These are phyloP conservation scores for Aspergillus campestris DNA, from an alignment of 495 filamentous ascomycete genomes.

Conservation along the genomic window DNA sequence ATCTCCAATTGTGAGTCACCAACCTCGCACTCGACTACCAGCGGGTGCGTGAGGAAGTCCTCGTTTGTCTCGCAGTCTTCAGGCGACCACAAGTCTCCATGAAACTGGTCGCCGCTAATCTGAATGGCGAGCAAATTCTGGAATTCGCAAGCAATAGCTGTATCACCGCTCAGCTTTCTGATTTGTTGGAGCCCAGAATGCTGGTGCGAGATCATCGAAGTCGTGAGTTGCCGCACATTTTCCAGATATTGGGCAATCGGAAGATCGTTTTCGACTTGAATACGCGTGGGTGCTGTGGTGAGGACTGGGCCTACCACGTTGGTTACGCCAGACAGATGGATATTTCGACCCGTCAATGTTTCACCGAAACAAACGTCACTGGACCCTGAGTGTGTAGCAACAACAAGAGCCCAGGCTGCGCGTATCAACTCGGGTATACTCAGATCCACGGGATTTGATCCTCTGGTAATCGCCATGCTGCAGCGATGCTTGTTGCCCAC, in stretches of 20 bases:
- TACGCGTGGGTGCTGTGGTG: slow-evolving; percentile 41
- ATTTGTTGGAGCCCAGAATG: slow-evolving; percentile 39
- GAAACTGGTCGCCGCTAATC: slow-evolving; percentile 20
- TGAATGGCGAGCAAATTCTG: slow-evolving; percentile 54
- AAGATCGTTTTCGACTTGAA: slow-evolving; percentile 31
- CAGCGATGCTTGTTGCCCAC: slow-evolving; percentile 25
- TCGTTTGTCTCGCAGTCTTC: slow-evolving; percentile 37
- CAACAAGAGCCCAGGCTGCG: slow-evolving; percentile 46
- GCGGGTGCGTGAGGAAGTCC: slow-evolving; percentile 43
- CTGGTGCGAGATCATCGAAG: slow-evolving; percentile 43
- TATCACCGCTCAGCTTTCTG: slow-evolving; percentile 27
- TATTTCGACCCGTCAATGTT: slow-evolving; percentile 47
- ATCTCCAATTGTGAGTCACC: slow-evolving; percentile 19
- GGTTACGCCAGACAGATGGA: slow-evolving; percentile 38
- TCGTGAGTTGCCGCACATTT: slow-evolving; percentile 31
- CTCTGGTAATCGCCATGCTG: slow-evolving; percentile 16
- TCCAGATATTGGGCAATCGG: slow-evolving; percentile 32
- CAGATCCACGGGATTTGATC: slow-evolving; percentile 18
- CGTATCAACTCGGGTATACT: slow-evolving; percentile 43
- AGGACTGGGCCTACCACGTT: slow-evolving; percentile 47
- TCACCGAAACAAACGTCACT: slow-evolving; percentile 48
- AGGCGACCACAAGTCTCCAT: slow-evolving; percentile 31
- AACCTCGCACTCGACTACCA: slow-evolving; percentile 40
- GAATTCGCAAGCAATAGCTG: slow-evolving; percentile 50
- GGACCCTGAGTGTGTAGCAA: slow-evolving; percentile 34